Conservation (phyloP, 129 eudicot species). For the Daucus carota region DNA sequence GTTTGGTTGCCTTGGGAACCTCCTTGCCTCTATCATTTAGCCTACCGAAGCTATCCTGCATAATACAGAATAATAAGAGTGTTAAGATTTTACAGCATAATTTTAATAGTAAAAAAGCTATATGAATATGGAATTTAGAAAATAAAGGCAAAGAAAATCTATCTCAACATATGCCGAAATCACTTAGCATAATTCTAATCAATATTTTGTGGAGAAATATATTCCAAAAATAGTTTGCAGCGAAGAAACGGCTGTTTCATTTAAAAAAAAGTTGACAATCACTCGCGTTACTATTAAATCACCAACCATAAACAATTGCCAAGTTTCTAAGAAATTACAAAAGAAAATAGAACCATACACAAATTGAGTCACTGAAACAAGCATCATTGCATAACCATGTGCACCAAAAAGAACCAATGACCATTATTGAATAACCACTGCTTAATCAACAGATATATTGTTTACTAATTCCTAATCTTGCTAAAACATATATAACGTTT, state of each 20-base stretch:
- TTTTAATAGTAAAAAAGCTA: neutral
- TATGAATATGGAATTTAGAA: neutral
- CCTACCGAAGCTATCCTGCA: slow-evolving; percentile 82
- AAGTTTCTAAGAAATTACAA: neutral
- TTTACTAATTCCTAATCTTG: neutral
- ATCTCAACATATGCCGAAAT: neutral
- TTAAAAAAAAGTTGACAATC: neutral
- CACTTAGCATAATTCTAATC: neutral
- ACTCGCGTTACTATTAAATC: neutral
- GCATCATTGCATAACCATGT: neutral
- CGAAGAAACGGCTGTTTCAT: neutral
- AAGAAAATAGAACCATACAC: neutral
- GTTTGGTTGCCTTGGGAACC: slow-evolving; percentile 64
- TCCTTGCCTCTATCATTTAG: slow-evolving; percentile 69
- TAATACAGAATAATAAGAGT: slow-evolving; percentile 14
- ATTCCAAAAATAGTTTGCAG: neutral
- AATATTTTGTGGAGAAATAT: neutral
- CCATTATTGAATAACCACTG: neutral
- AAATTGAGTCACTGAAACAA: neutral
- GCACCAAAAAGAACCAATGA: too few relatives aligned
- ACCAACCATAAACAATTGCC: neutral
- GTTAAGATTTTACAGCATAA: neutral
- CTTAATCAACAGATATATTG: neutral
- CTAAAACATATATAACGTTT: neutral
- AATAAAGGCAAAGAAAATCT: neutral